Evolutionary conservation across 1,284 basidiomycete species (phyloP).

Genomic region (Ustilago esculenta): DNA sequence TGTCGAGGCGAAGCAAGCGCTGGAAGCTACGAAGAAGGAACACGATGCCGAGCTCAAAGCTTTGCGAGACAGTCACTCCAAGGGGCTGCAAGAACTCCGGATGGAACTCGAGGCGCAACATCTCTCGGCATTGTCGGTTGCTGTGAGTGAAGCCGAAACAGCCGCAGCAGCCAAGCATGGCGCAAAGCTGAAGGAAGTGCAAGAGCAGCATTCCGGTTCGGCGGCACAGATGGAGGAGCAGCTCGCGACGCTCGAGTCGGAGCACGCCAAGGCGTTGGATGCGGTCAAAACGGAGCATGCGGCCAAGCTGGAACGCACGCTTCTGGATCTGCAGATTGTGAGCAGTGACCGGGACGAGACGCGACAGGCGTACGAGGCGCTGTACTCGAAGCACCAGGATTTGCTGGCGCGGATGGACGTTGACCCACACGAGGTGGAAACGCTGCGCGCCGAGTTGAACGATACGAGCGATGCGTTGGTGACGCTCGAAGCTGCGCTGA

Average conservation of each 20-base stretch:
- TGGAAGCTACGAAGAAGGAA: slow-evolving; percentile 2
- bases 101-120: slow-evolving; percentile 48
- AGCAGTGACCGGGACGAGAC: slow-evolving; percentile 33
- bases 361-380: slow-evolving; percentile 43
- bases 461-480: slow-evolving; percentile 66
- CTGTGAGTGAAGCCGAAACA: slow-evolving; percentile 23
- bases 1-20: slow-evolving; percentile 7
- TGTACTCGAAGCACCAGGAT: slow-evolving; percentile 41
- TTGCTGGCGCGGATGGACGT: slow-evolving; percentile 40
- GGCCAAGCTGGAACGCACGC: slow-evolving; percentile 31
- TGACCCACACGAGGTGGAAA: slow-evolving; percentile 72
- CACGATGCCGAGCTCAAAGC: slow-evolving; percentile 15
- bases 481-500: slow-evolving; percentile 66
- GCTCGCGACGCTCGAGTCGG: slow-evolving; percentile 8
- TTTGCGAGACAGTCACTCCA: slow-evolving; percentile 17
- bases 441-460: slow-evolving; percentile 71
- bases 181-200: slow-evolving; percentile 18
- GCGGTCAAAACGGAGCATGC: slow-evolving; percentile 23
- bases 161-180: slow-evolving; percentile 11
- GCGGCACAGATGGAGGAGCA: slow-evolving; percentile 5
- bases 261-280: slow-evolving; percentile 18
- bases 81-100: slow-evolving; percentile 13
- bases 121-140: slow-evolving; percentile 23
- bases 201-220: slow-evolving; percentile 19
- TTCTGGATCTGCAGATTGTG: slow-evolving; percentile 38